These are phyloP conservation scores for Colletotrichum sp. DNA, from an alignment of 2,329 filamentous ascomycete species.

Conservation along the genomic window DNA sequence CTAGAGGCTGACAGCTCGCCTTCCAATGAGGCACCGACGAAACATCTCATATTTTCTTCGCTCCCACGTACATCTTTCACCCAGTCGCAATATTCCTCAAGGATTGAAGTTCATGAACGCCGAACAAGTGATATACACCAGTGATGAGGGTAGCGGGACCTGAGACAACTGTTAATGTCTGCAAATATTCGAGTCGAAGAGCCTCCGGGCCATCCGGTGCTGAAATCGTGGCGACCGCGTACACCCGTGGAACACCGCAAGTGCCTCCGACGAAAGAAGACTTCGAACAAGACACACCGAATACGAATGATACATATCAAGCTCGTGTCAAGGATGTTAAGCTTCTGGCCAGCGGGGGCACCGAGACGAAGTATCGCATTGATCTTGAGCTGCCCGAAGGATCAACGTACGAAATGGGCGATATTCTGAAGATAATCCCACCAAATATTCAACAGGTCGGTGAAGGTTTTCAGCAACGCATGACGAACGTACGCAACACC, in stretches of 20 bases:
- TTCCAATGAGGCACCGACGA: accelerated
- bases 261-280: not conserved
- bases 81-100: not conserved
- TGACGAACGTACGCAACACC: not conserved
- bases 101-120: not conserved
- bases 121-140: not conserved
- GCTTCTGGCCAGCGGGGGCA: accelerated
- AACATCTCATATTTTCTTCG: accelerated
- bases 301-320: not conserved
- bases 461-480: accelerated
- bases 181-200: not conserved
- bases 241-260: accelerated
- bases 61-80: not conserved
- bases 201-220: not conserved
- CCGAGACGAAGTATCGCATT: accelerated
- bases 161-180: not conserved
- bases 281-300: accelerated
- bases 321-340: not conserved
- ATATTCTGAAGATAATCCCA: not conserved
- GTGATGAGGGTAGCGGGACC: accelerated
- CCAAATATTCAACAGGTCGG: not conserved
- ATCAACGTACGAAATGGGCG: not conserved
- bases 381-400: not conserved
- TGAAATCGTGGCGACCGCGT: not conserved
- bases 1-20: not conserved